Evolutionary conservation across 2,329 filamentous ascomycete genomes (phyloP).

Genomic region (Hypoxylon sp.): DNA sequence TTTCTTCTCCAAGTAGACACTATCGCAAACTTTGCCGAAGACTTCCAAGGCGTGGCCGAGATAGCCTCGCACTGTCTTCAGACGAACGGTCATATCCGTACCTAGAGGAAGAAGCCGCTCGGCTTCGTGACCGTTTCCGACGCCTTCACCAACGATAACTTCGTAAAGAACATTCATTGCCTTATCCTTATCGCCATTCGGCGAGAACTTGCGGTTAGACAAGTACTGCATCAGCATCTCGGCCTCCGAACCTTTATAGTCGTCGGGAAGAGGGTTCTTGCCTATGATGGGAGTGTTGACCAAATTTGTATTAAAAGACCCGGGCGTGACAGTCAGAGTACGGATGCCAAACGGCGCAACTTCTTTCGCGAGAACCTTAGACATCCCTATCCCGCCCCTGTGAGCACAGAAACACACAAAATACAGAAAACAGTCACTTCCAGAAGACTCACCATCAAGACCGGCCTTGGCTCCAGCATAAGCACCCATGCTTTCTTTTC

Average conservation of each 20-base stretch:
- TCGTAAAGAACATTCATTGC: conserved; percentile 63
- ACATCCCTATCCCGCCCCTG: conserved; percentile 54
- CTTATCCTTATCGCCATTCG: conserved; percentile 62
- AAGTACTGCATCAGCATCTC: conserved; percentile 55
- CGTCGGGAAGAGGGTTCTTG: conserved; percentile 55
- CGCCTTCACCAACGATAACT: conserved; percentile 59
- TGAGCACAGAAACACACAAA: background rate
- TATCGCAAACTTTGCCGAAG: conserved; percentile 53
- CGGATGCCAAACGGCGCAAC: conserved; percentile 62
- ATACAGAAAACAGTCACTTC: background rate
- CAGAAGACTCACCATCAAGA: conserved; percentile 57
- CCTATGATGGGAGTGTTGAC: conserved; percentile 49
- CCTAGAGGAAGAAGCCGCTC: conserved; percentile 61
- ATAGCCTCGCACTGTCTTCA: conserved; percentile 54
- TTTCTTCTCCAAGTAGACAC: conserved; percentile 49
- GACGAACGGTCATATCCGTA: conserved; percentile 57
- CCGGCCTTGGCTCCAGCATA: conserved; percentile 55
- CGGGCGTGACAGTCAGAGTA: conserved; percentile 60
- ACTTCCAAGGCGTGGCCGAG: conserved; percentile 55
- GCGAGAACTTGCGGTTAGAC: conserved; percentile 50
- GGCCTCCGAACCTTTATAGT: conserved; percentile 59
- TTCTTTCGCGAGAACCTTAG: conserved; percentile 62
- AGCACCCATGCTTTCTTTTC: conserved; percentile 53
- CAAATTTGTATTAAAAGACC: conserved; percentile 65
- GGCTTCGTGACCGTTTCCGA: conserved; percentile 56